Percentiles rank a stretch among this genome's conserved stretches.
These are phyloP conservation scores for Nannizziopsis arthrosporioides DNA, from an alignment of 2,329 filamentous ascomycete species.

Conservation along the genomic window DNA sequence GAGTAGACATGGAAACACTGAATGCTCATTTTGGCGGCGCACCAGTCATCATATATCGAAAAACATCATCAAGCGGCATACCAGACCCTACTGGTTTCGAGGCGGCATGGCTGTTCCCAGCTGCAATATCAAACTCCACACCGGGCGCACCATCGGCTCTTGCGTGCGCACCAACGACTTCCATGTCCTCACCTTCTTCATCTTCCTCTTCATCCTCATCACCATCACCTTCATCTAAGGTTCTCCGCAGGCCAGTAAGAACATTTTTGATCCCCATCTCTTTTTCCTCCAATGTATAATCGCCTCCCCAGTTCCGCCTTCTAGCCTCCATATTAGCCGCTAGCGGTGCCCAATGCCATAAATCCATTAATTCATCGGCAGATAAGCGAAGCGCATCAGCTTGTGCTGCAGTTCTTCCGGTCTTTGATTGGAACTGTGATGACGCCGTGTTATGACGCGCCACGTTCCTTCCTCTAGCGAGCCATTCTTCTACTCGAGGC, in stretches of 20 bases:
- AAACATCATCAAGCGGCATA: conserved; percentile 37
- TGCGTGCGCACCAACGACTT: conserved; percentile 26
- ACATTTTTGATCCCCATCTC: conserved; percentile 56
- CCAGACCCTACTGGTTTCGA: conserved; percentile 19
- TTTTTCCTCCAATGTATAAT: conserved; percentile 61
- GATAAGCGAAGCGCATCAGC: conserved; percentile 20
- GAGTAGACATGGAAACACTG: too few species aligned
- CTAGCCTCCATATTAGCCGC: conserved; percentile 37
- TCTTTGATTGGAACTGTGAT: background rate
- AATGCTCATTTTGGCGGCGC: conserved; percentile 17
- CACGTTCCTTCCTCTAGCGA: conserved; percentile 50
- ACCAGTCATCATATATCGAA: conserved; percentile 43
- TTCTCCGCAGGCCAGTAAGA: conserved; percentile 55
- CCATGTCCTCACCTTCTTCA: conserved; percentile 30
- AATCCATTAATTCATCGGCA: conserved; percentile 42
- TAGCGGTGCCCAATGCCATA: conserved; percentile 50
- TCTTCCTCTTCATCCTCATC: conserved; percentile 43
- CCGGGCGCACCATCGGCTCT: conserved; percentile 22
- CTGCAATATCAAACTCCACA: conserved; percentile 28
- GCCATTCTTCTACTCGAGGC: conserved; percentile 61
- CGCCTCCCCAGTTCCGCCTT: conserved; percentile 45
- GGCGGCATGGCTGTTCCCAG: conserved; percentile 19
- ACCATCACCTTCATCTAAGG: conserved; percentile 44
- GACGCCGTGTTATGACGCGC: conserved; percentile 13
- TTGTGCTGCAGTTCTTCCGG: background rate